Evolutionary conservation across 202 grass and related monocot genomes (phyloP), one percentile per base, ranked within the genome.

Genomic region (Musa balbisiana): DNA sequence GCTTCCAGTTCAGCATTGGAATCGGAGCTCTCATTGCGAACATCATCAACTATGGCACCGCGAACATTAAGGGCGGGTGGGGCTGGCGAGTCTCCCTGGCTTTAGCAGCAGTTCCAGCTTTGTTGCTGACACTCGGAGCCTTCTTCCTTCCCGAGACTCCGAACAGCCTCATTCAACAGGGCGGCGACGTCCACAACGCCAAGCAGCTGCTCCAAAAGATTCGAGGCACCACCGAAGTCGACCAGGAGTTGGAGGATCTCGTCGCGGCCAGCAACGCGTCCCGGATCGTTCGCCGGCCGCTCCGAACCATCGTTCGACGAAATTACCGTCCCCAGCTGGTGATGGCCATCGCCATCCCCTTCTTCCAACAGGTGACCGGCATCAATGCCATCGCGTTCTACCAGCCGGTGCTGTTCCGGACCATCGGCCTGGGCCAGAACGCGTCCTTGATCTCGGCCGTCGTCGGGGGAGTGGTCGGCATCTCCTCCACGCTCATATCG

Each of bases 371-470:
- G 81, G 59, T 90, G 21, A 92, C 85, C 0, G 92, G 92, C 8
- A 96, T 96, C 54, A 92, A 92, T 53, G 87, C 92, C n/a, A 88
- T 96, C 12, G 92, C 92, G 73, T 96, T 96, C 53, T 96, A 96
- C 72, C 81, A 79, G 2, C 89, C 89, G 0, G 71, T 92, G 5
- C 64, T 92, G 87, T 87, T 96, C 72, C 83, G 79, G 55, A 92
- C 84, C 21, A 84, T 92, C 21, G 89, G 92, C n/a, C 69, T 96
- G 13, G 78, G 80, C n/a, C 87, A 96, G 80, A 89, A 77, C 0
- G 73, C 81, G 9, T 77, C 92, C 2, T 83, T 96, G 16, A 55
- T 88, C 52, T 92, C 77, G 9, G 23, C 87, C 2, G 83, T 96
- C 0, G 81, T 90, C 53, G 92, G 84, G 0, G 83, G 85, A 58